A percentile compares a stretch with the other conserved stretches of the same genome.
phyloP scores from a whole-genome alignment of 2,329 filamentous ascomycete species.

The Bipolaris sorokiniana region DNA sequence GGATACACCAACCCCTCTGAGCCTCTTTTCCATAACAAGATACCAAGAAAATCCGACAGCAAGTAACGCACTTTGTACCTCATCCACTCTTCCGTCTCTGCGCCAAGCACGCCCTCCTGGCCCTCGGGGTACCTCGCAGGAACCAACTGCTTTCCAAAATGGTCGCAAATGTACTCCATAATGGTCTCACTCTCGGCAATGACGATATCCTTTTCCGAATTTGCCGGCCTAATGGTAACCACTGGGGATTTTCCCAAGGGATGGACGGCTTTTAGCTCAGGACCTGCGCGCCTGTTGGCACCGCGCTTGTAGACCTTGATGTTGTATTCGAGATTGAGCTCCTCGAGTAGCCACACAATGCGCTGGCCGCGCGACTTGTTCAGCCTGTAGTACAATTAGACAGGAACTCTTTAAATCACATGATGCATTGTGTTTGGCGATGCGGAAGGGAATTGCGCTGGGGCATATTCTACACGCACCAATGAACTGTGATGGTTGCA shows the following conservation, averaged over 20 bases:
- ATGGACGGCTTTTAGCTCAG: conserved; percentile 77
- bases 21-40: too few relatives aligned
- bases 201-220: conserved; percentile 59
- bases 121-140: conserved; percentile 61
- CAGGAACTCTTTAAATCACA: too few relatives aligned
- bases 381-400: conserved; percentile 63
- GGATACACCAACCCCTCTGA: neutral
- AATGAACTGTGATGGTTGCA: conserved; percentile 46
- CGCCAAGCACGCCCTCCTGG: conserved; percentile 61
- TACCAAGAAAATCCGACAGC: neutral
- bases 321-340: conserved; percentile 79
- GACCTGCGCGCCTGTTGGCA: conserved; percentile 70
- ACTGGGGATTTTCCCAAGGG: conserved; percentile 87
- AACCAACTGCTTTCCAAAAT: conserved; percentile 61
- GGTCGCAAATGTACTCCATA: conserved; percentile 78
- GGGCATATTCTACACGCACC: conserved; percentile 29
- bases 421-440: neutral
- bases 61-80: conserved; percentile 55
- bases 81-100: conserved; percentile 66
- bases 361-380: conserved; percentile 82
- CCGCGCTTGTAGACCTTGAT: conserved; percentile 78
- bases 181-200: conserved; percentile 85
- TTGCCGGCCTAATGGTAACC: conserved; percentile 66
- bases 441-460: neutral
- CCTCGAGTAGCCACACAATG: conserved; percentile 84